phyloP scores from a whole-genome alignment of 192 early-diverging fungal species.

The Backusella luteola region DNA sequence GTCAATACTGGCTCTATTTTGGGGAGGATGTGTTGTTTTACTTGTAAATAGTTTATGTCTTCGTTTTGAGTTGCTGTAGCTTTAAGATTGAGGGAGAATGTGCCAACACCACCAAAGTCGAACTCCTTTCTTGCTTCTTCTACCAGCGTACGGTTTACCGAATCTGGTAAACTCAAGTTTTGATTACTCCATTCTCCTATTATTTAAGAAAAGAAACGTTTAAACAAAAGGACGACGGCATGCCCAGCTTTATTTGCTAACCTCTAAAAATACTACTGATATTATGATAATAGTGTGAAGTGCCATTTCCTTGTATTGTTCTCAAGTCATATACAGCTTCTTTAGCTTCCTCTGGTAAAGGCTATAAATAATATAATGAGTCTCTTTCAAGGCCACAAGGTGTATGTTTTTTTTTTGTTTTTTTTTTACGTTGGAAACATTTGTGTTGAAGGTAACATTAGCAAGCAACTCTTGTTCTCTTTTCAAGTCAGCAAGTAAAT shows the following conservation, averaged over 20 bases:
- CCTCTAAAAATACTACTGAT: constrained; percentile 53
- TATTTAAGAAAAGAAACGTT: not conserved
- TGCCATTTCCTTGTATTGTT: constrained; percentile 5
- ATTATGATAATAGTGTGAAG: constrained; percentile 49
- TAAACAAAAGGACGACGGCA: not conserved
- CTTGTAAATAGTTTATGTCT: constrained; percentile 45
- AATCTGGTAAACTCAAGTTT: constrained; percentile 11
- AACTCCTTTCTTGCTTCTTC: constrained; percentile 23
- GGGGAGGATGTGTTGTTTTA: constrained; percentile 5
- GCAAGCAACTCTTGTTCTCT: constrained; percentile 32
- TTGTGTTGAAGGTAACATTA: constrained; percentile 46
- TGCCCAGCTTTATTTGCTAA: not conserved
- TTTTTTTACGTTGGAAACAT: constrained; percentile 43
- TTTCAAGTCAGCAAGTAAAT: constrained; percentile 27
- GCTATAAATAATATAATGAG: constrained; percentile 23
- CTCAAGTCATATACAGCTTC: constrained; percentile 22
- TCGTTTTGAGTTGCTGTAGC: constrained; percentile 39
- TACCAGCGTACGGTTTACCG: constrained; percentile 14
- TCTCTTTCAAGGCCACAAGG: too few relatives aligned
- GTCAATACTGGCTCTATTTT: not conserved
- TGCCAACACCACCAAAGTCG: constrained; percentile 19
- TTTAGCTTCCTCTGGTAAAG: constrained; percentile 24
- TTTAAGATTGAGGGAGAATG: constrained; percentile 35
- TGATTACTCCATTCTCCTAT: constrained; percentile 29
- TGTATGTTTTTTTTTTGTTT: too few relatives aligned